Evolutionary conservation across 805 yeast genomes (phyloP), one percentile per base, ranked within the genome.

Genomic region (Myxozyma lipomycoides): DNA sequence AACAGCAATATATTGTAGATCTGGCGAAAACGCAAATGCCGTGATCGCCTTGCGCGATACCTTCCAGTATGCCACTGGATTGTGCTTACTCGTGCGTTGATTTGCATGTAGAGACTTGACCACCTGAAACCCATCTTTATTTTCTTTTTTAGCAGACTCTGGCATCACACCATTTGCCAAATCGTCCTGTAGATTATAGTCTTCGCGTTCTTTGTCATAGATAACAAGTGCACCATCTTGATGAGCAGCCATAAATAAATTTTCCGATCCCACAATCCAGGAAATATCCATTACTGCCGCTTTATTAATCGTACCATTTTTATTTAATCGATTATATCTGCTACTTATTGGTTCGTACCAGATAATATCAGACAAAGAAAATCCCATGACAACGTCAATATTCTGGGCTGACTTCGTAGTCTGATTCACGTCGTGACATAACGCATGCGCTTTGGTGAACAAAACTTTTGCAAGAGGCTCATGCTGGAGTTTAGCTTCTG

Each of bases 281-380:
- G 65, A 69, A 54, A 74, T 65, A 46, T 73, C 77, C 43, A 64
- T 68, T 38, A 73, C 77, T 44, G 79, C 73, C 56, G 63, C 70
- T 51, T 62, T 71, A 56, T 68, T 73, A 51, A 66, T 64, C 52
- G 63, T 70, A 5, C 78, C 80, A 49, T 70, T 68, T 57, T 78
- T 79, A 63, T 79, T 79, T 66, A 78, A 67, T 38, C 82, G 71
- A 23, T 76, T 63, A 63, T 77, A 79, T 49, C 72, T 72, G 64
- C 70, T 69, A 36, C 72, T 67, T 24, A 70, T 65, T 7, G 83
- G 76, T 56, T 83, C 84, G 32, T 82, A 54, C 75, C 87, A 74
- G 4, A 84, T 55, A 2, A 84, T 64, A 58, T 82, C 87, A n/a
- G 91, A 88, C 1, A 81, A 68, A 18, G 82, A 77, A 55, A 81